A percentile compares a stretch with the other conserved stretches of the same genome.
These are phyloP conservation scores for Termitomyces sp. DNA, from an alignment of 768 basidiomycete species.

Conservation along the genomic window DNA sequence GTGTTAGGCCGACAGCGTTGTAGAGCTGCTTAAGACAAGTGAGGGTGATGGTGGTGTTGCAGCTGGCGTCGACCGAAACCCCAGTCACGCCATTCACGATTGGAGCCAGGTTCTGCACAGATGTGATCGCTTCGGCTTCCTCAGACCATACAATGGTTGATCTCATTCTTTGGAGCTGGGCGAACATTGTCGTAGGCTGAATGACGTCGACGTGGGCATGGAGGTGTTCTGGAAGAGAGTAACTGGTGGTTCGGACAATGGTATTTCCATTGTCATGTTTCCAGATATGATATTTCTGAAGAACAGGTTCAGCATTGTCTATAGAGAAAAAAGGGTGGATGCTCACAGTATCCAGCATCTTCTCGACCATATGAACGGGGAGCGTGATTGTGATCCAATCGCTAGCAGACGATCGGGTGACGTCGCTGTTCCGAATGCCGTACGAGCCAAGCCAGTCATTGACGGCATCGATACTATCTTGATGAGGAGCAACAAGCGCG, in stretches of 20 bases:
- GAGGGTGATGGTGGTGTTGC: slow-evolving; percentile 46
- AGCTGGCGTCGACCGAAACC: slow-evolving; percentile 36
- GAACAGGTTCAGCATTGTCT: not conserved
- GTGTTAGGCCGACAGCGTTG: slow-evolving; percentile 40
- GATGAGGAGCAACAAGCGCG: slow-evolving; percentile 52
- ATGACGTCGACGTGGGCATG: slow-evolving; percentile 60
- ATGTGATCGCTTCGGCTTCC: slow-evolving; percentile 13
- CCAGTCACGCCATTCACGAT: not conserved
- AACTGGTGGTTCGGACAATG: slow-evolving; percentile 58
- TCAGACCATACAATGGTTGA: slow-evolving; percentile 18
- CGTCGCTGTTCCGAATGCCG: slow-evolving; percentile 41
- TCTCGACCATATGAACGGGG: slow-evolving; percentile 52
- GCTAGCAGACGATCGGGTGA: slow-evolving; percentile 49
- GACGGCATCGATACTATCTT: slow-evolving; percentile 47
- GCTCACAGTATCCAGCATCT: slow-evolving; percentile 55
- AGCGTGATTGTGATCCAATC: slow-evolving; percentile 67
- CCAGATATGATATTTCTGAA: slow-evolving; percentile 62
- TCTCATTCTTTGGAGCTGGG: slow-evolving; percentile 16
- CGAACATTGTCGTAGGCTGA: slow-evolving; percentile 69
- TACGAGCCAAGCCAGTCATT: slow-evolving; percentile 55
- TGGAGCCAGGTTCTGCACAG: slow-evolving; percentile 5
- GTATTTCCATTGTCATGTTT: slow-evolving; percentile 46
- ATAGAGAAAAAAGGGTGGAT: not conserved
- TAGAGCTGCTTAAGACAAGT: slow-evolving; percentile 51
- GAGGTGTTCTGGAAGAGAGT: slow-evolving; percentile 56